Conservation (phyloP, 805 yeast species). For the Candida nemodendra region DNA sequence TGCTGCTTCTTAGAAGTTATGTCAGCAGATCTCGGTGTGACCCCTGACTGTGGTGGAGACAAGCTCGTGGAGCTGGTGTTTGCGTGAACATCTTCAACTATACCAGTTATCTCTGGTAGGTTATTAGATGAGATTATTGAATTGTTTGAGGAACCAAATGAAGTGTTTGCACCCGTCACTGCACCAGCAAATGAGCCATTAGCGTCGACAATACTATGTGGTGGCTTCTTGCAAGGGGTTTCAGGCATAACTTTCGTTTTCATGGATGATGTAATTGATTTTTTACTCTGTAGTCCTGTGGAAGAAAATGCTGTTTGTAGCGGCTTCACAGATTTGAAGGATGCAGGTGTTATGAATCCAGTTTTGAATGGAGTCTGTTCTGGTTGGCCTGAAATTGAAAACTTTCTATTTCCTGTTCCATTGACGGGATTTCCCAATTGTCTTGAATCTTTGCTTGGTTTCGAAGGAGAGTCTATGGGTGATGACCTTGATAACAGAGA, state of each 20-base stretch:
- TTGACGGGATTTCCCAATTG: conserved; percentile 1
- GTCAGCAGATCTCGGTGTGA: conserved; percentile 16
- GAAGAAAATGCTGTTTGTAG: conserved; percentile 81
- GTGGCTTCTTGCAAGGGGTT: conserved; percentile 59
- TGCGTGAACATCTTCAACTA: conserved; percentile 1
- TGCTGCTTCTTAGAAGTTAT: conserved; percentile 5
- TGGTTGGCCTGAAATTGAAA: conserved; percentile 4
- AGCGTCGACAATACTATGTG: conserved; percentile 27
- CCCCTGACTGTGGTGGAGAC: conserved; percentile 10
- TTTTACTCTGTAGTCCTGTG: conserved; percentile 66
- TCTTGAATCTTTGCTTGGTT: conserved; percentile 8
- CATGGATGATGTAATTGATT: conserved; percentile 42
- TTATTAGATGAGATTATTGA: conserved; percentile 7
- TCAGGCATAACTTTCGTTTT: conserved; percentile 49
- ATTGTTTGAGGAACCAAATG: conserved; percentile 18
- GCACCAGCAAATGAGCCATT: conserved; percentile 24
- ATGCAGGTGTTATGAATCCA: conserved; percentile 46
- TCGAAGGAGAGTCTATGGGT: conserved; percentile 22
- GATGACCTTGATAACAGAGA: conserved; percentile 8
- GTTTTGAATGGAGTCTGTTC: conserved; percentile 16
- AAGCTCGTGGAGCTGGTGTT: conserved; percentile 8
- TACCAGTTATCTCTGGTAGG: conserved; percentile 1
- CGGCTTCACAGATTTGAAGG: conserved; percentile 74
- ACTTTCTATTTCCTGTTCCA: conserved; percentile 3
- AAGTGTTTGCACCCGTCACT: conserved; percentile 14